These are phyloP conservation scores for Thelonectria blattea DNA, from an alignment of 2,329 filamentous ascomycete genomes.

Conservation along the genomic window DNA sequence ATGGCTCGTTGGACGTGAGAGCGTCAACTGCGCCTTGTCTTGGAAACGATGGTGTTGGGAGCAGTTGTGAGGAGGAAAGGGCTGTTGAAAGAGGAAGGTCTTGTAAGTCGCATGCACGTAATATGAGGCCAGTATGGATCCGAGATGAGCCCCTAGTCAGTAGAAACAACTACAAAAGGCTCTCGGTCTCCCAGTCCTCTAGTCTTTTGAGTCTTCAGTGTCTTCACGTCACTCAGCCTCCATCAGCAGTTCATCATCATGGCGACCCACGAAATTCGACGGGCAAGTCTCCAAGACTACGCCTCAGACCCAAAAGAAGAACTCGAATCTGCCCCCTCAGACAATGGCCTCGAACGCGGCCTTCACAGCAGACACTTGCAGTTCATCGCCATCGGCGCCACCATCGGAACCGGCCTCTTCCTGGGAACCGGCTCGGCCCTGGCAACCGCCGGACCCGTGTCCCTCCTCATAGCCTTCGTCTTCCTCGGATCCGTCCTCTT, in stretches of 20 bases:
- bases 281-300: neutral
- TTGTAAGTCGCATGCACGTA: neutral
- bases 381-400: constrained; percentile 62
- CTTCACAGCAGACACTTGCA: constrained; percentile 51
- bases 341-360: constrained; percentile 45
- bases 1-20: neutral
- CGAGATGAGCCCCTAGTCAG: neutral
- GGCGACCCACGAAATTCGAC: constrained; percentile 1
- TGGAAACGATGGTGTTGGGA: neutral
- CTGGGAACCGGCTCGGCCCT: constrained; percentile 70
- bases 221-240: no score
- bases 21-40: constrained; percentile 12
- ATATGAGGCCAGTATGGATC: neutral
- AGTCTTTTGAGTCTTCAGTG: neutral
- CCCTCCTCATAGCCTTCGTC: constrained; percentile 70
- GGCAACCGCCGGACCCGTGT: constrained; percentile 67
- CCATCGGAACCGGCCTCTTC: constrained; percentile 76
- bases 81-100: neutral
- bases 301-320: constrained; percentile 34
- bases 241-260: neutral
- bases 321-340: constrained; percentile 42
- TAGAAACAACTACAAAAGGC: neutral
- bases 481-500: constrained; percentile 76
- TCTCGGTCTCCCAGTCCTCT: neutral
- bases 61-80: neutral